Evolutionary conservation across 305 asterid species (phyloP).

Genomic region (Solanum aculeatissimum): DNA sequence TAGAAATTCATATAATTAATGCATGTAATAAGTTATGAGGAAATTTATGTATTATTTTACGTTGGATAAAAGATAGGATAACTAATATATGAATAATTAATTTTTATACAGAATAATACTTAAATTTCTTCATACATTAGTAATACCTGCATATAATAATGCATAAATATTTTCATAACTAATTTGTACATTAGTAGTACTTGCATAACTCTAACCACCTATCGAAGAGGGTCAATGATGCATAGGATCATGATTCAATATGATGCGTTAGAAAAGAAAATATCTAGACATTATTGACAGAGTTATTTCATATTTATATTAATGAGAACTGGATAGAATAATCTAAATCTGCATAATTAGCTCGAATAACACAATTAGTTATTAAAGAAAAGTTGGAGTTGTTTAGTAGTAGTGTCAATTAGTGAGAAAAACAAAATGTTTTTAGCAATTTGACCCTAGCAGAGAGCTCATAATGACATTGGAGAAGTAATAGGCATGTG

Average conservation of each 20-base stretch:
- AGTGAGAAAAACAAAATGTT: neutral
- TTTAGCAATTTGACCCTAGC: conserved; percentile 16
- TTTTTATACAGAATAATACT: no score
- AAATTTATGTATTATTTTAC: no score
- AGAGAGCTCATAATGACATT: conserved; percentile 46
- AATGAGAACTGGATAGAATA: neutral
- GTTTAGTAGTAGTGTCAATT: neutral
- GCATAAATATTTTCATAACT: no score
- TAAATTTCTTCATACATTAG: no score
- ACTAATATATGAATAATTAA: no score
- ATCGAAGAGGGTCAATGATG: neutral
- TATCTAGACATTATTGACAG: fast-evolving
- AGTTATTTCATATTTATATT: neutral
- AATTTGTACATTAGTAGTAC: no score
- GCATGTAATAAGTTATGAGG: no score
- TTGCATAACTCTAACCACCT: neutral
- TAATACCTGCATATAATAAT: no score
- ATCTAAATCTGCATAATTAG: neutral
- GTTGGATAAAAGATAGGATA: no score
- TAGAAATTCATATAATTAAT: no score
- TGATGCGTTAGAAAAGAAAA: neutral
- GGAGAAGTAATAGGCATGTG: conserved; percentile 56
- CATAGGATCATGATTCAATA: neutral
- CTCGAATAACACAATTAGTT: neutral
- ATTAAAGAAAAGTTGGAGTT: neutral